A percentile compares a stretch with the other conserved stretches of the same genome.
These are phyloP conservation scores for Opeltia flavorubescens DNA, from an alignment of 495 filamentous ascomycete species.

Conservation along the genomic window DNA sequence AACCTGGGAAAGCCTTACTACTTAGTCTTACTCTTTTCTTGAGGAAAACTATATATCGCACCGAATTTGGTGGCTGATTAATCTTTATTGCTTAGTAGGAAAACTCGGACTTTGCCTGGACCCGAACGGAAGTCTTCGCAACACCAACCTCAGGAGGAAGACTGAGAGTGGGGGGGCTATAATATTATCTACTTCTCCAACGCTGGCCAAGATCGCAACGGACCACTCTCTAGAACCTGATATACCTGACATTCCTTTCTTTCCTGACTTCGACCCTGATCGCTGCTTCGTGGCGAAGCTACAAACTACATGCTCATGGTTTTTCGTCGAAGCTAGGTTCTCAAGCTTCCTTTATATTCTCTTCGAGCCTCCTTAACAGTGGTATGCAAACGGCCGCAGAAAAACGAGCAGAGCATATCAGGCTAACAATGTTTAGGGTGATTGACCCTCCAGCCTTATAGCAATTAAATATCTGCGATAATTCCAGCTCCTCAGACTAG, in stretches of 20 bases:
- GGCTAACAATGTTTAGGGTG: background rate
- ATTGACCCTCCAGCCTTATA: background rate
- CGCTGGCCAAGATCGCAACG: background rate
- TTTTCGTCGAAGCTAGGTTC: conserved; percentile 11
- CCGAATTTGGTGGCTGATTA: no score
- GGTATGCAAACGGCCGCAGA: background rate
- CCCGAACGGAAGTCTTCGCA: no score
- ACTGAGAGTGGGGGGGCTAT: no score
- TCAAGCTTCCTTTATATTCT: conserved; percentile 36
- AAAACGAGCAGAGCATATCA: background rate
- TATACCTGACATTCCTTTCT: background rate
- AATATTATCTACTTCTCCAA: background rate
- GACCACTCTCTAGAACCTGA: background rate
- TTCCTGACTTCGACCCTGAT: background rate
- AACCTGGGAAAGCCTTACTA: no score
- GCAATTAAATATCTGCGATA: background rate
- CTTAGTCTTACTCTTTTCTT: no score
- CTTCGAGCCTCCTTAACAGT: conserved; percentile 41
- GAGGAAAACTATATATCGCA: no score
- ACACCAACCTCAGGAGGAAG: no score
- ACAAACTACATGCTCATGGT: conserved; percentile 9
- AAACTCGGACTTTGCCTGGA: no score
- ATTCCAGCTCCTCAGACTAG: no score
- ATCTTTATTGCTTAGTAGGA: no score
- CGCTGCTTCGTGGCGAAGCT: conserved; percentile 3